phyloP scores from a whole-genome alignment of 2,329 filamentous ascomycete species.

The Bipolaris gigantea region DNA sequence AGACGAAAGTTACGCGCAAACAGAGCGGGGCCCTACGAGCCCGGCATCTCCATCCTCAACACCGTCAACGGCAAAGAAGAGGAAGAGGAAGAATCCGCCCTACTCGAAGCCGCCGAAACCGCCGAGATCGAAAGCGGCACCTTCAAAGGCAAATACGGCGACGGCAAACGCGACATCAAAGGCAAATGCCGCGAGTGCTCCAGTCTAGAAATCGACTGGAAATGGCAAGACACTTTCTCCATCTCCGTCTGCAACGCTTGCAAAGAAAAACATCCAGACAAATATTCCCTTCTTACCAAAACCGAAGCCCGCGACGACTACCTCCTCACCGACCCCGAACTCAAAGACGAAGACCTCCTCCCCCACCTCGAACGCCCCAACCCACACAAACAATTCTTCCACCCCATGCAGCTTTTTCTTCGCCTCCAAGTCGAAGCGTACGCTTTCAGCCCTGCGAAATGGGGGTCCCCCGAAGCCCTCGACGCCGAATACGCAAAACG shows the following conservation, averaged over 20 bases:
- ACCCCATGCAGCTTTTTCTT: conserved; percentile 98
- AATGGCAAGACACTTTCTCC: conserved; percentile 85
- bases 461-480: conserved; percentile 82
- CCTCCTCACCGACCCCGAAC: conserved; percentile 88
- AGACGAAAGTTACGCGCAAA: conserved; percentile 71
- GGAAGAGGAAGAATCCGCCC: conserved; percentile 31
- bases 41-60: conserved; percentile 73
- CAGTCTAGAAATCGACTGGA: conserved; percentile 86
- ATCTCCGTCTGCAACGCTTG: conserved; percentile 77
- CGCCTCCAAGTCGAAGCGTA: conserved; percentile 94
- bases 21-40: conserved; percentile 83
- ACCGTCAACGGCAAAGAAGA: conserved; percentile 50
- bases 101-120: conserved; percentile 49
- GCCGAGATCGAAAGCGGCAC: conserved; percentile 31
- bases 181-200: conserved; percentile 83
- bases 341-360: conserved; percentile 83
- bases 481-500: conserved; percentile 86
- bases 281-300: conserved; percentile 94
- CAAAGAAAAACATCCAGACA: conserved; percentile 88
- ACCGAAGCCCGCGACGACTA: conserved; percentile 97
- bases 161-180: conserved; percentile 48
- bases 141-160: conserved; percentile 40
- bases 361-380: conserved; percentile 89
- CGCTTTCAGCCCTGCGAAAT: conserved; percentile 79
- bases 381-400: conserved; percentile 93